Base-by-base conservation (phyloP, 345 rosid genomes). In the Physaria fendleri region DNA sequence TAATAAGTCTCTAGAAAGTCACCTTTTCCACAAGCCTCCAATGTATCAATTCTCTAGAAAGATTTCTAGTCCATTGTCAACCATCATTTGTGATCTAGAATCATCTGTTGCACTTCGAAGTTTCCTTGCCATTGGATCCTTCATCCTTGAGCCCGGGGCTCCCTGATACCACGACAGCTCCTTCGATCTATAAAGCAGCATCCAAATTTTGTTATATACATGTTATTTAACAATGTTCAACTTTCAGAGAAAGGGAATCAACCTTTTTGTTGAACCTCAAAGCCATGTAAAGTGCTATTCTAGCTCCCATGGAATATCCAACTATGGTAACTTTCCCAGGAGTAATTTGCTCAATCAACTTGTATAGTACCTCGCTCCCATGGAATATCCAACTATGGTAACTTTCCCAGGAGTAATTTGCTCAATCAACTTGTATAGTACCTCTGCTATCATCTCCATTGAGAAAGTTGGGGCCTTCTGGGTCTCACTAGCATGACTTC, bases 241-340 rank as follows among this genome's bases (percentile, higher is more conserved):
- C 16, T 40, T 32, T 23, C 54, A 59, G 6, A 25, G 38, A 20
- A 64, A 56, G 43, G 4, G 5, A 56, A 46, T 38, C 13, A 58
- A 88, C 98, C 95, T 74, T 81, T 40, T 82, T 43, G 29, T 51
- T 55, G 69, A 78, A 80, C 49, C 71, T 79, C 71, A 85, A 70
- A 45, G 92, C 87, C 88, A 84, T 85, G 79, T 78, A 80, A 71
- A 92, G 64, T 18, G 96, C 95, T 23, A 88, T 84, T 77, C 96
- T 81, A 63, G 87, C 95, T 61, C 98, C 96, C 98, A 88, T 82
- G 12, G 96, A 92, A 64, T 92, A 92, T 45, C 93, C 96, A 64
- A 84, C 87, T 32, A 92, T 41, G 27, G 77, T 77, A n/a, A 84
- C 71, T 65, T 81, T 80, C 49, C 71, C 72, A 15, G 88, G 80